Evolutionary conservation across 2,329 filamentous ascomycete species (phyloP), one percentile per base, ranked within the genome.

Genomic region (Claviceps sp.): DNA sequence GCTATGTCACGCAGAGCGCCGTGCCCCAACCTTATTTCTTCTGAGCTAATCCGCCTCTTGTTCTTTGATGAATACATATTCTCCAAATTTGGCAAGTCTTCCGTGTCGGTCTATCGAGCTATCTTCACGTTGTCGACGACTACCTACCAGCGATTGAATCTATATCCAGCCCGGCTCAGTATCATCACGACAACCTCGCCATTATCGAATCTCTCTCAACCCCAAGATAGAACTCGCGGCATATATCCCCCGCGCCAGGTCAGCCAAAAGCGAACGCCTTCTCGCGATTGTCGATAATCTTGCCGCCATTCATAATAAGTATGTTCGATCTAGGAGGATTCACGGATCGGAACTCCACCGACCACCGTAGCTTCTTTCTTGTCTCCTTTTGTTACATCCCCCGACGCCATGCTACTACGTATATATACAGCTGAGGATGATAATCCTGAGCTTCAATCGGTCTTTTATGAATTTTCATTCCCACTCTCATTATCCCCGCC

Each of bases 11-110:
- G 47, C 52, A 53, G 50, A 48, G 22, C 45, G 51, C 50, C 51
- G 48, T 52, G 39, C 56, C 52, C 54, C 52, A 56, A 55, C 57
- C 53, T 58, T 56, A 54, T 56, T 55, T 56, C 37, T 52, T 49
- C 44, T 34, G 30, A 34, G 45, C 49, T 48, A 44, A 45, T 54
- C 50, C 50, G 55, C 50, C 45, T 53, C 52, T 49, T 47, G 8
- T 17, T 50, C 38, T 48, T 43, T 22, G 22, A 22, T 22, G n/a
- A n/a, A 22, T 10, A 30, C 26, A 10, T 34, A 11, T 30, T 47
- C 19, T 24, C 48, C 42, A 41, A 14, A 24, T 6, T 43, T 24
- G 42, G 10, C 42, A 24, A 24, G 13, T 16, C 19, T 24, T 22
- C 19, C 7, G 16, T 6, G 42, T 14, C 19, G 2, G 19, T 43